Base-by-base conservation (phyloP, 148 eudicot genomes). In the Camellia sinensis region DNA sequence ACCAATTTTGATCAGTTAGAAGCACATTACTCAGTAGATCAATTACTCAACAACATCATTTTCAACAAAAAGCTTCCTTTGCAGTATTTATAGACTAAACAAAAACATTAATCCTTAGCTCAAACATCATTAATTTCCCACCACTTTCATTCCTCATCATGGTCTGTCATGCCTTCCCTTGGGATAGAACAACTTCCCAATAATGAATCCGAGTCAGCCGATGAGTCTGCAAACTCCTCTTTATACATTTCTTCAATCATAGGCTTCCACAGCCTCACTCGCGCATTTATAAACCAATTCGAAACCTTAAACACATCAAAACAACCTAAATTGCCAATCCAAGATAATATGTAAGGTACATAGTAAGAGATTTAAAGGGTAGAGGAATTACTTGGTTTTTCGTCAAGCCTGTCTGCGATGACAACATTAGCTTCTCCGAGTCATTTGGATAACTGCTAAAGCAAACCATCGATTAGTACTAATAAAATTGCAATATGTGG, bases 381-480 rank as follows among this genome's bases (percentile, higher is more conserved):
- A 66, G 53, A 50, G 70, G 67, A 67, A 60, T 83, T 87, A 96
- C 99, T 78, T 96, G 99, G 83, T 96, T 96, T 87, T 96, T 96
- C 0, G 97, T 73, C 43, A 96, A 86, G 52, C 99, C 97, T 60
- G 99, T 96, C 82, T 96, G 95, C 80, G 99, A 92, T 83, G 99
- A 88, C 82, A 96, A 82, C 70, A 90, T 88, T 45, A 93, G 91
- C 89, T 96, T 96, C 79, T 96, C 99, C 2, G 91, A 84, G 71
- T 96, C 99, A 86, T 89, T 96, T 15, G 99, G 99, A 77, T 96
- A 96, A 71, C 99, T 95, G 82, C 78, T 78, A 48, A 84, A 75
- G 45, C 37, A 4, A 65, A 60, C 18, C 11, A 37, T 37, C 54
- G 48, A 14, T 79, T 18, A 19, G 67, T 12, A 46, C 40, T 5